phyloP scores from a whole-genome alignment of 2,329 filamentous ascomycete genomes.

The Talaromyces sp. region DNA sequence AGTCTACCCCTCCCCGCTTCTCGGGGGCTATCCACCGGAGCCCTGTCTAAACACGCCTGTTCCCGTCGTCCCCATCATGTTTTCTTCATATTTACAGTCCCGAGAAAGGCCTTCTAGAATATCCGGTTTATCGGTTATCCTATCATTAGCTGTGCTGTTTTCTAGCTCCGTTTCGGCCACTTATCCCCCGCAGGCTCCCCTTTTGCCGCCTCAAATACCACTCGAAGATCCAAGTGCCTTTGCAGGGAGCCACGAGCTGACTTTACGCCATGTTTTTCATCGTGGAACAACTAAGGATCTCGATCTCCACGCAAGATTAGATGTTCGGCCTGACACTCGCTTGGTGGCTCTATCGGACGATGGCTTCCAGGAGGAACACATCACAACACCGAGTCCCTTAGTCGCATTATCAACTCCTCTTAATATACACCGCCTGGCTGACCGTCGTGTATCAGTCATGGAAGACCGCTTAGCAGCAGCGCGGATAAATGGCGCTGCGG shows the following conservation, averaged over 20 bases:
- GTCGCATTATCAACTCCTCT: conserved; percentile 65
- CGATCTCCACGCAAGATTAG: conserved; percentile 72
- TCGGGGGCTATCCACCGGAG: no score
- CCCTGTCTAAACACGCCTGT: no score
- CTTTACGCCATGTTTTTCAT: conserved; percentile 85
- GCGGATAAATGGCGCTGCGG: conserved; percentile 67
- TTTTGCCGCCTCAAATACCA: not conserved
- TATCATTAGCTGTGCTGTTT: not conserved
- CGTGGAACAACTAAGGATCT: conserved; percentile 83
- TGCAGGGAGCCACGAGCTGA: conserved; percentile 22
- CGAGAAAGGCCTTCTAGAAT: not conserved
- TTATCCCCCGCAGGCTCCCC: not conserved
- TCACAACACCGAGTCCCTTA: conserved; percentile 56
- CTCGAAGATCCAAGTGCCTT: not conserved
- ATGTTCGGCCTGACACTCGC: conserved; percentile 65
- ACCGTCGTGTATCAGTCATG: conserved; percentile 74
- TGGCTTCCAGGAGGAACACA: conserved; percentile 41
- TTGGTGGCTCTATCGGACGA: conserved; percentile 51
- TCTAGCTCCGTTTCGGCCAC: not conserved
- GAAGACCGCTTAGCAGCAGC: conserved; percentile 77
- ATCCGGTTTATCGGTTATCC: not conserved
- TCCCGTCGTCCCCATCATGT: not conserved
- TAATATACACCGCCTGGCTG: conserved; percentile 77
- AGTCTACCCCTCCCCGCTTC: no score
- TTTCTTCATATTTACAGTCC: not conserved